These are phyloP conservation scores for Helicocarpus griseus DNA, from an alignment of 2,329 filamentous ascomycete species.

Conservation along the genomic window DNA sequence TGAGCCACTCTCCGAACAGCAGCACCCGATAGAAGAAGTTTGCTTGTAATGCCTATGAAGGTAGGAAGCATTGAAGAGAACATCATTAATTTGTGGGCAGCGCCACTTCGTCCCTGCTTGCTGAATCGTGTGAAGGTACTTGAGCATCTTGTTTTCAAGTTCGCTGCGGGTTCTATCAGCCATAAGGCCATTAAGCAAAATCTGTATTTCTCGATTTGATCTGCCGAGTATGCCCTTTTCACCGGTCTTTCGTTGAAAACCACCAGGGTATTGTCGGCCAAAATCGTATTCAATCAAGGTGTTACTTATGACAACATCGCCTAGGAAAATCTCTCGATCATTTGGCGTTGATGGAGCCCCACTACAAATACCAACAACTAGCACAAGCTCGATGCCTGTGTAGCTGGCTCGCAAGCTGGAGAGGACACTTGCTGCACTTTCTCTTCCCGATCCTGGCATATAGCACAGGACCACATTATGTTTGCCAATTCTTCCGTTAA, in stretches of 20 bases:
- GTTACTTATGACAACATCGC: constrained; percentile 23
- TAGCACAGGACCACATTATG: constrained; percentile 22
- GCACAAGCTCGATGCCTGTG: constrained; percentile 20
- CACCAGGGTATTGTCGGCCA: constrained; percentile 17
- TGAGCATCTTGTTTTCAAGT: not conserved
- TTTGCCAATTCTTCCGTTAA: constrained; percentile 17
- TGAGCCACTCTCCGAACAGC: not conserved
- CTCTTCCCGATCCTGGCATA: constrained; percentile 22
- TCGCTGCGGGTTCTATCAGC: not conserved
- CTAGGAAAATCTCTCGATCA: constrained; percentile 11
- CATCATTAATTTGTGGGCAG: not conserved
- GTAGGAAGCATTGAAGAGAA: not conserved
- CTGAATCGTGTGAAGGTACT: not conserved
- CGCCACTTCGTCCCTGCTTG: not conserved
- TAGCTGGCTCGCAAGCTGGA: constrained; percentile 27
- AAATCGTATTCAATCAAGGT: constrained; percentile 17
- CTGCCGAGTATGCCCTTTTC: not conserved
- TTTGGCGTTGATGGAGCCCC: constrained; percentile 21
- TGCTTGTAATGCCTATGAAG: not conserved
- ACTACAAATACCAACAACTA: constrained; percentile 35
- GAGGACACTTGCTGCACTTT: constrained; percentile 17
- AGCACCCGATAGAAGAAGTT: not conserved
- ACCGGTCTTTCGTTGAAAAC: constrained; percentile 10
- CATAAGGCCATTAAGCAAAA: constrained; percentile 8
- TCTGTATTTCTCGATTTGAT: constrained; percentile 16